Base-by-base conservation (phyloP, 2,329 filamentous ascomycete species). In the Hypoxylon sp. region DNA sequence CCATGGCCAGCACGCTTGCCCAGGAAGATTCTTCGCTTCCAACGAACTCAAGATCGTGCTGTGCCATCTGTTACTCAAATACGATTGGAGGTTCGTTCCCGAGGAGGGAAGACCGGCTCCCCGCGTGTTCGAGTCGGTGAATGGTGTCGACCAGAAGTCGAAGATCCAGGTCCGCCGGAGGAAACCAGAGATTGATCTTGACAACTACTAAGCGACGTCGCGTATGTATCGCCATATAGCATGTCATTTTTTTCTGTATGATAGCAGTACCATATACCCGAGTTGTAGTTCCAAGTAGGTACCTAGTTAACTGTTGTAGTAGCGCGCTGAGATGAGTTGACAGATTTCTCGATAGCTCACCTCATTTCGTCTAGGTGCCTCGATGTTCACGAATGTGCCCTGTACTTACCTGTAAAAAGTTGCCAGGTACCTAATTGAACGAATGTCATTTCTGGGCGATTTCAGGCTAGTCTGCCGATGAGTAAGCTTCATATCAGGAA, bases 1-100 rank as follows among this genome's bases (percentile, higher is more conserved):
- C 4, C 75, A 82, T 64, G 80, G 80, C 4, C 73, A 75, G 38
- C 79, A 81, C 55, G 79, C 80, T 3, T 77, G 75, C 56, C 75
- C 75, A 1, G 72, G 71, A 3, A 61, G 72, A 14, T 74, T 74
- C 64, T 73, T 80, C 70, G 78, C 78, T 1, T 71, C 71, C 7
- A 76, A 78, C 51, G 74, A 79, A 65, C 72, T 80, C 16, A 80
- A 80, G 74, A 71, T 74, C 26, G 65, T 65, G 44, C 56, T 73
- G 30, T 73, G 71, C 51, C 61, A 71, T 44, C 9, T 77, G 24
- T 59, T 77, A 60, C 69, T 77, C 33, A 77, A 77, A 66, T 77
- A 75, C 58, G 75, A 77, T 52, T 76, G 74, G 72, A 69, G 72
- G 7, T 75, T 75, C 46, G 64, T 76, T 9, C 74, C 75, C 4